Percentiles rank a stretch among this genome's conserved stretches.
Evolutionary conservation across 2,329 filamentous ascomycete species (phyloP).

Genomic region (Byssothecium circinans): DNA sequence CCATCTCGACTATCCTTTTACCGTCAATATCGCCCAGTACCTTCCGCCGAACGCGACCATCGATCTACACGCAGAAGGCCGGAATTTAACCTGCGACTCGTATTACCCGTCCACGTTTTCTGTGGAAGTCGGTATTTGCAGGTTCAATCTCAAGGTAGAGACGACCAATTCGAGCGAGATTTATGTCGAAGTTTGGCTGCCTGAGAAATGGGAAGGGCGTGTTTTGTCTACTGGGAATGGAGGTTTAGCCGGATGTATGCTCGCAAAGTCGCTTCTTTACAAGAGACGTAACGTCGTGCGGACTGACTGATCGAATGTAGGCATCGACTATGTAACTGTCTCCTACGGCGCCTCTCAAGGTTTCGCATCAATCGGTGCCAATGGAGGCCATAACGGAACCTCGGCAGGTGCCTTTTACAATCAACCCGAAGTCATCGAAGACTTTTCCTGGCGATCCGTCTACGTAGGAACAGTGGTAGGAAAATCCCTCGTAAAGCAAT

Average conservation of each 20-base stretch:
- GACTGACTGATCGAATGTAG: conserved; percentile 17
- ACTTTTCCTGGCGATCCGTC: conserved; percentile 49
- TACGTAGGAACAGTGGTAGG: conserved; percentile 44
- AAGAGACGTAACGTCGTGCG: not conserved
- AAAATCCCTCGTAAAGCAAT: conserved; percentile 40
- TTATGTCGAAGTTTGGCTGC: conserved; percentile 45
- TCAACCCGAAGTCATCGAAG: conserved; percentile 48
- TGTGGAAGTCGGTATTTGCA: conserved; percentile 32
- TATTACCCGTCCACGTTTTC: conserved; percentile 9
- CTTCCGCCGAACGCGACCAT: conserved; percentile 11
- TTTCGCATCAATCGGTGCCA: conserved; percentile 39
- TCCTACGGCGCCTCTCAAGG: conserved; percentile 37
- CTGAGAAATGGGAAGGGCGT: conserved; percentile 41
- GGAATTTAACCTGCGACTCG: conserved; percentile 9
- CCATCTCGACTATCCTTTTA: conserved; percentile 4
- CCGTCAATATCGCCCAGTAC: conserved; percentile 13
- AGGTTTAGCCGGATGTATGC: conserved; percentile 40
- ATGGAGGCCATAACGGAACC: conserved; percentile 45
- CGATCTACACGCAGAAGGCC: conserved; percentile 7
- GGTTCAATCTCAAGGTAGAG: conserved; percentile 35
- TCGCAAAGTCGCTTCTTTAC: not conserved
- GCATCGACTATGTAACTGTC: conserved; percentile 40
- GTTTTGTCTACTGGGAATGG: conserved; percentile 41
- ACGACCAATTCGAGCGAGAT: conserved; percentile 37
- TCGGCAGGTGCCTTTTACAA: conserved; percentile 48